These are phyloP conservation scores for Nigrospora osmanthi DNA, from an alignment of 2,329 filamentous ascomycete genomes.

Conservation along the genomic window DNA sequence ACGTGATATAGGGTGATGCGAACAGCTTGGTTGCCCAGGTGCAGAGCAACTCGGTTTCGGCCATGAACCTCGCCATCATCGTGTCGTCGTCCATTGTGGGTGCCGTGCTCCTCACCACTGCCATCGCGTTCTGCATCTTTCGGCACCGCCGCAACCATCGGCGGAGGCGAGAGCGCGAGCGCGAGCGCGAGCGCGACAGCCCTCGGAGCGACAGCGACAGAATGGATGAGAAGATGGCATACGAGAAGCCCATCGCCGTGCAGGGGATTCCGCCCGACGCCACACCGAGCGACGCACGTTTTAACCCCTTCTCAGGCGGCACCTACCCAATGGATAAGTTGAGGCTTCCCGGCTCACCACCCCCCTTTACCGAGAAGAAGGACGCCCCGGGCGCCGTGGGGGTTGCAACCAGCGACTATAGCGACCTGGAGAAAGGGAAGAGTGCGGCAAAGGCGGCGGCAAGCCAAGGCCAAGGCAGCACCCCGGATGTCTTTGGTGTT, in stretches of 20 bases:
- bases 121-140: conserved; percentile 13
- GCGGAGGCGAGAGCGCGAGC: conserved; percentile 6
- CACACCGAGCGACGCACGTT: conserved; percentile 10
- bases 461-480: not conserved
- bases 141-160: conserved; percentile 13
- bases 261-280: conserved; percentile 8
- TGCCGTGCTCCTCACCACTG: conserved; percentile 14
- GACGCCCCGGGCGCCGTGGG: conserved; percentile 10
- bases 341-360: conserved; percentile 16
- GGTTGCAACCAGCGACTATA: conserved; percentile 14
- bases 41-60: conserved; percentile 16
- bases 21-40: conserved; percentile 12
- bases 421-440: not conserved
- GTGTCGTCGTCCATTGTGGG: conserved; percentile 16
- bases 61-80: conserved; percentile 20
- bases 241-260: conserved; percentile 15
- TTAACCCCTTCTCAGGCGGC: conserved; percentile 15
- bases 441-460: not conserved
- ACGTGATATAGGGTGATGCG: conserved; percentile 10
- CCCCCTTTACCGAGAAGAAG: conserved; percentile 12
- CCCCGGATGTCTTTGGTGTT: conserved; percentile 10
- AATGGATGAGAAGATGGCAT: conserved; percentile 5
- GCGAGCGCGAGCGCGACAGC: conserved; percentile 6
- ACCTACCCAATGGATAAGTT: conserved; percentile 17
- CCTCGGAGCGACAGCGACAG: not conserved